Evolutionary conservation across 257 asterid genomes (phyloP).

Genomic region (Nicotiana undulata): DNA sequence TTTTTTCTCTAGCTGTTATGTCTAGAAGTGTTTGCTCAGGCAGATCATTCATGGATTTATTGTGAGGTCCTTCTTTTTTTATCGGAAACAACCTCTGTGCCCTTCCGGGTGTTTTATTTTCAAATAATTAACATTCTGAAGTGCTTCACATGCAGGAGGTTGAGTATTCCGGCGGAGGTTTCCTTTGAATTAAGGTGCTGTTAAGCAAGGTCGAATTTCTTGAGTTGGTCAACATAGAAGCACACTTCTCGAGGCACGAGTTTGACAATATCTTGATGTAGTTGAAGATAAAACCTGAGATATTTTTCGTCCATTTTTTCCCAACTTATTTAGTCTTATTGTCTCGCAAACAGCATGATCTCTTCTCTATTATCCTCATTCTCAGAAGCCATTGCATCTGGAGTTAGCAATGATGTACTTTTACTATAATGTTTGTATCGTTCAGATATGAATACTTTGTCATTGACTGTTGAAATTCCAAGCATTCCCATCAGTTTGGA

Average conservation of each 20-base stretch:
- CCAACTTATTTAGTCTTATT: background rate
- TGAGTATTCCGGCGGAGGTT: conserved; percentile 96
- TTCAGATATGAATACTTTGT: background rate
- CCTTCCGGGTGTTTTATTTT: no score
- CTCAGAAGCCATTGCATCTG: background rate
- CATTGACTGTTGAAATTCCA: background rate
- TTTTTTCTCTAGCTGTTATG: background rate
- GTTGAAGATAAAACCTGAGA: background rate
- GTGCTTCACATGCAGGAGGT: conserved; percentile 51
- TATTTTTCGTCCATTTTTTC: background rate
- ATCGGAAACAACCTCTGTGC: no score
- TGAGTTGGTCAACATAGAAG: conserved; percentile 3
- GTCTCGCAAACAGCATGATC: background rate
- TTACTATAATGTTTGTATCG: background rate
- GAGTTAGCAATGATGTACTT: background rate
- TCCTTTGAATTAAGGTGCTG: conserved; percentile 36
- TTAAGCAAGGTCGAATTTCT: background rate
- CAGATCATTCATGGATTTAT: background rate
- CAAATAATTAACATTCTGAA: background rate
- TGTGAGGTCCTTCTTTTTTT: background rate
- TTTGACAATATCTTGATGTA: background rate
- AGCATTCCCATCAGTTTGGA: background rate
- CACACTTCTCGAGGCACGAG: conserved; percentile 8
- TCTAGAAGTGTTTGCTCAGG: background rate
- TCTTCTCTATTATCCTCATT: background rate